Conservation (phyloP, 768 basidiomycete species). For the Lactifluus hygrophoroides region DNA sequence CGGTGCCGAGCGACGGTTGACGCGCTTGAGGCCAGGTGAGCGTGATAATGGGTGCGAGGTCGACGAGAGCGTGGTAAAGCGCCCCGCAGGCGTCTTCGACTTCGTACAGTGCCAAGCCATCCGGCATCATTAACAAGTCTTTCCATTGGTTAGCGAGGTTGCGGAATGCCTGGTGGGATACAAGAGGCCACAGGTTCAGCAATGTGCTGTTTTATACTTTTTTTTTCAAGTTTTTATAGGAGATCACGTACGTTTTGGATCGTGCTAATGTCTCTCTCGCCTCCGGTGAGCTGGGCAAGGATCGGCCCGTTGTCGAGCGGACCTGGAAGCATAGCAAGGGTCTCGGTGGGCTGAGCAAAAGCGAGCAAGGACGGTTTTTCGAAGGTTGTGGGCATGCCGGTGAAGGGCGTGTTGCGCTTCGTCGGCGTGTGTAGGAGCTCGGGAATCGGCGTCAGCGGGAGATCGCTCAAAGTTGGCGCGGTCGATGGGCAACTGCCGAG, state of each 20-base stretch:
- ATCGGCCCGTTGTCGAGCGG: constrained; percentile 3
- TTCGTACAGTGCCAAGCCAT: neutral
- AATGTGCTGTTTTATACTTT: too few relatives aligned
- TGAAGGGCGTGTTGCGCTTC: neutral
- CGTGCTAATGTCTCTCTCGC: neutral
- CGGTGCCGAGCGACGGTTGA: constrained; percentile 7
- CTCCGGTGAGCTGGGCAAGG: neutral
- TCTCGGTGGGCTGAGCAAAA: neutral
- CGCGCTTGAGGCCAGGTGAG: constrained; percentile 7
- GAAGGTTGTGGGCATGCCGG: too few relatives aligned
- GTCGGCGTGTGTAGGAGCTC: constrained; percentile 14
- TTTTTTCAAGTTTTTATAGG: too few relatives aligned
- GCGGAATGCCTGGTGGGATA: neutral
- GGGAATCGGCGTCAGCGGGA: constrained; percentile 17
- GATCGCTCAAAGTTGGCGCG: constrained; percentile 11
- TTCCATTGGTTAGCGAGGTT: constrained; percentile 5
- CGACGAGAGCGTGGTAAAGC: neutral
- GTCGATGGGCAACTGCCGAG: constrained; percentile 10
- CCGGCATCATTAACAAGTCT: constrained; percentile 7
- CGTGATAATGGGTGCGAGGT: constrained; percentile 2
- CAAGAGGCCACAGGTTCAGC: too few relatives aligned
- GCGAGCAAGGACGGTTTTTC: neutral
- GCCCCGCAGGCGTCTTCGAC: constrained; percentile 1
- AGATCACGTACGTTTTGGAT: constrained; percentile 8
- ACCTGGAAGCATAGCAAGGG: neutral